Conservation (phyloP, 208 protist species). For the Acanthamoeba triangularis region DNA sequence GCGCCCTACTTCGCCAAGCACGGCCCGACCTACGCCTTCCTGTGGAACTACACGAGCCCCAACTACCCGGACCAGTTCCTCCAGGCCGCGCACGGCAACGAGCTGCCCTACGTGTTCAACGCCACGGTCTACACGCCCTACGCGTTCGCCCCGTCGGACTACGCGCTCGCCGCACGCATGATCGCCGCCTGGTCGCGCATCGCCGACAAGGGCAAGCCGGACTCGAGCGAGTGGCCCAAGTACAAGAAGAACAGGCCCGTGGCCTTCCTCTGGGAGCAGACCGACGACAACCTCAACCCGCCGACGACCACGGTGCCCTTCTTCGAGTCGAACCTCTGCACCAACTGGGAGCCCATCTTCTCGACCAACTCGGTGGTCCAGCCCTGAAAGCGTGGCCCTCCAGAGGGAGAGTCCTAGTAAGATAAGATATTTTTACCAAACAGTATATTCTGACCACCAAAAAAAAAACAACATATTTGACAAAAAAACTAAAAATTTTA, state of each 20-base stretch:
- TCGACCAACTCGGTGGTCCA: background rate
- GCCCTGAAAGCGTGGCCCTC: too few relatives aligned
- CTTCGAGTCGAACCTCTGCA: background rate
- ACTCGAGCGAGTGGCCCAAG: background rate
- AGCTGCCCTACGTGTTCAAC: slow-evolving; percentile 68
- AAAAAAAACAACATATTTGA: background rate
- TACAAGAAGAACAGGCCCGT: background rate
- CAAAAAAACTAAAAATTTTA: background rate
- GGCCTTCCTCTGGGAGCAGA: slow-evolving; percentile 23
- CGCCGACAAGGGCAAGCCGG: slow-evolving; percentile 66
- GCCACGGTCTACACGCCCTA: slow-evolving; percentile 25
- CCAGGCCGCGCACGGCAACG: slow-evolving; percentile 62
- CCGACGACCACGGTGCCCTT: background rate
- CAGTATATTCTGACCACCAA: too few relatives aligned
- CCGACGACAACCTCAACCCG: background rate
- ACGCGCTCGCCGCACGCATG: slow-evolving; percentile 50
- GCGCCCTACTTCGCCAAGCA: slow-evolving; percentile 20
- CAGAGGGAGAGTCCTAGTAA: too few relatives aligned
- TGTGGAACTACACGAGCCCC: slow-evolving; percentile 75
- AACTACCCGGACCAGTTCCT: slow-evolving; percentile 16
- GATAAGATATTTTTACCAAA: too few relatives aligned
- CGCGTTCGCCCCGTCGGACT: background rate
- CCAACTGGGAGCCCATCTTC: background rate
- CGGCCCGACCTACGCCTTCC: slow-evolving; percentile 3
- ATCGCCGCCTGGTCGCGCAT: slow-evolving; percentile 67